Conservation (phyloP, 495 filamentous ascomycete genomes). For the Talaromyces ruber region DNA sequence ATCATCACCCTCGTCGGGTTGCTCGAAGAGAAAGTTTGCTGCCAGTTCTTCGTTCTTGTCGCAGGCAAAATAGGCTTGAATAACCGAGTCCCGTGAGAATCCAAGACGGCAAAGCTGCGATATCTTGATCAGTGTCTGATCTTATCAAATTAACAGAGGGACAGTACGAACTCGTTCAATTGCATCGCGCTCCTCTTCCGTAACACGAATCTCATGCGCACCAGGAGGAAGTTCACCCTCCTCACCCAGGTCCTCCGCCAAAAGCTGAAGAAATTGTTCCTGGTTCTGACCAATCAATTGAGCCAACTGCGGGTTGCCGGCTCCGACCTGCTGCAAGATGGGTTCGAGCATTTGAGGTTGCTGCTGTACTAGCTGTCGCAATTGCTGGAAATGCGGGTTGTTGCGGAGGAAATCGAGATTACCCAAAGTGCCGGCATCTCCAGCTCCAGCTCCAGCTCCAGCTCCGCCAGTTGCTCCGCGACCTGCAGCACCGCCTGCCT, state of each 20-base stretch:
- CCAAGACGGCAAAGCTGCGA: constrained; percentile 79
- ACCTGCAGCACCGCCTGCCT: constrained; percentile 49
- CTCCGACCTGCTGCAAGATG: constrained; percentile 92
- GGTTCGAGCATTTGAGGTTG: constrained; percentile 97
- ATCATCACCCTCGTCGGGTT: constrained; percentile 81
- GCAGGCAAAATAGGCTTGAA: constrained; percentile 98
- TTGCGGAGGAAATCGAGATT: constrained; percentile 93
- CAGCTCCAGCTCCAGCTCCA: constrained; percentile 42
- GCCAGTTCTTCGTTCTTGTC: constrained; percentile 99
- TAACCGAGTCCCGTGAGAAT: constrained; percentile 85
- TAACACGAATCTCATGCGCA: constrained; percentile 80
- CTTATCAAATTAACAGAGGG: background rate
- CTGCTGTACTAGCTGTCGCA: constrained; percentile 92
- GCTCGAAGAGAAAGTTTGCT: constrained; percentile 96
- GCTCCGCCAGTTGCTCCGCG: constrained; percentile 31
- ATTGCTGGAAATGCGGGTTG: constrained; percentile 95
- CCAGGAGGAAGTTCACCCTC: constrained; percentile 78
- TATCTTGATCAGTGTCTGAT: background rate
- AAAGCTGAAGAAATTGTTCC: constrained; percentile 81
- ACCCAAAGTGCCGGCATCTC: constrained; percentile 50
- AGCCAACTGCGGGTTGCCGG: constrained; percentile 90
- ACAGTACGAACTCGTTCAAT: constrained; percentile 77
- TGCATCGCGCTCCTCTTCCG: constrained; percentile 90
- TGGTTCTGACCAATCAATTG: constrained; percentile 82
- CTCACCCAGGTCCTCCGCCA: constrained; percentile 70